Base-by-base conservation (phyloP, 495 filamentous ascomycete species). In the Cryomyces minteri region DNA sequence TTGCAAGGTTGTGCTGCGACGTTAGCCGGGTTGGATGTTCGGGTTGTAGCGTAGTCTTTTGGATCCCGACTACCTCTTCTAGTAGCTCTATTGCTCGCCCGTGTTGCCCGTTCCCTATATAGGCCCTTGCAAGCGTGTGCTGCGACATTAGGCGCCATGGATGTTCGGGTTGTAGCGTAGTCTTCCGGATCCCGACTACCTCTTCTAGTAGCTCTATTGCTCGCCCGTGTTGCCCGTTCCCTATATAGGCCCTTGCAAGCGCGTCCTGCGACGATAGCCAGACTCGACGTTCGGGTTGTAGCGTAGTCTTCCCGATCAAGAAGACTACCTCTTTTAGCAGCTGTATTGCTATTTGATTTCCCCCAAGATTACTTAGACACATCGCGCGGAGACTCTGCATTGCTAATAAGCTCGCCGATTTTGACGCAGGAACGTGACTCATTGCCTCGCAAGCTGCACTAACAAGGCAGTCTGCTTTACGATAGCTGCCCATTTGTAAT, bases 1-100 rank as follows among this genome's bases (percentile, higher is more conserved):
- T 41, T 49, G 58, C 62, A 18, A 41, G 39, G 7, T 10, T 8
- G 9, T 30, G 49, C 46, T 66, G 51, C 31, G 61, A 67, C 12
- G 37, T 29, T 14, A 65, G 54, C 45, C 56, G 55, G 41, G 38
- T 11, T 10, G 48, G 47, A 48, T 64, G 43, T 7, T 58, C 51
- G 47, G 58, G 49, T 28, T 38, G 32, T 12, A 55, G 48, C 9
- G 43, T 39, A 33, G 41, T 28, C 46, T 54, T 12, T 46, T 46
- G 4, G 18, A 45, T 31, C 7, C 25, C 9, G 9, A 41, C 39
- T 18, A 48, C 45, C 2, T 48, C 36, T 38, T 51, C 34, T 12
- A 51, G 37, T 37, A 48, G 33, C 36, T 43, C 9, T 4, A 51
- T 29, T 2, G 45, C 49, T 41, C 48, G 7, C 31, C 30, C 30